Percentiles rank a stretch among this genome's conserved stretches.
These are phyloP conservation scores for Alternaria novae-zelandiae DNA, from an alignment of 2,329 filamentous ascomycete species.

Conservation along the genomic window DNA sequence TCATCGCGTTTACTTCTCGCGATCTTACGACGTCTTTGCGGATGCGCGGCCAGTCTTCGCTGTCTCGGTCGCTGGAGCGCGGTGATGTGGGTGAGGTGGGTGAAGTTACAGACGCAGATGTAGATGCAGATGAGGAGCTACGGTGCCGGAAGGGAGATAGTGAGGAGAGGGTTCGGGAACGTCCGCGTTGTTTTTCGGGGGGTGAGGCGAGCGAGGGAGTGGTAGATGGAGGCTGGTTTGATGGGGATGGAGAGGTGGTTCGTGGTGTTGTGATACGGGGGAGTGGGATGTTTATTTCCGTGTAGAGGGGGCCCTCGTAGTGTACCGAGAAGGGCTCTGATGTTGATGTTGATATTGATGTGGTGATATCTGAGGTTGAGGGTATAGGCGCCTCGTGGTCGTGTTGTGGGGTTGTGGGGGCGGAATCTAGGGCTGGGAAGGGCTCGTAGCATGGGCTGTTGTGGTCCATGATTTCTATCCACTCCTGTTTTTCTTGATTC, in stretches of 20 bases:
- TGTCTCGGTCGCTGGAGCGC: background rate
- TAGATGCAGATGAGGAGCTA: constrained; percentile 21
- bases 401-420: constrained; percentile 4
- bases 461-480: background rate
- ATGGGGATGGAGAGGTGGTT: background rate
- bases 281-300: constrained; percentile 44
- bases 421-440: background rate
- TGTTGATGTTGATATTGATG: background rate
- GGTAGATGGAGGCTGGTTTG: background rate
- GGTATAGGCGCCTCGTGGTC: background rate
- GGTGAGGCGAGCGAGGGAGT: background rate
- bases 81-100: constrained; percentile 3
- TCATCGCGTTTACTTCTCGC: constrained; percentile 29
- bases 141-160: constrained; percentile 34
- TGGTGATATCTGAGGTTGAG: background rate
- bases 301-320: constrained; percentile 40
- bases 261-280: constrained; percentile 25
- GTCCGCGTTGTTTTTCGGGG: constrained; percentile 7
- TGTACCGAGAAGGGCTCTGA: background rate
- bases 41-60: constrained; percentile 28
- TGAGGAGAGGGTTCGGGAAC: constrained; percentile 33
- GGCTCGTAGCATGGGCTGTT: background rate
- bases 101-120: constrained; percentile 6
- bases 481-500: background rate
- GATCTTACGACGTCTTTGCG: constrained; percentile 28